phyloP scores from a whole-genome alignment of 2,329 filamentous ascomycete genomes.

The Colletotrichum chrysophilum region DNA sequence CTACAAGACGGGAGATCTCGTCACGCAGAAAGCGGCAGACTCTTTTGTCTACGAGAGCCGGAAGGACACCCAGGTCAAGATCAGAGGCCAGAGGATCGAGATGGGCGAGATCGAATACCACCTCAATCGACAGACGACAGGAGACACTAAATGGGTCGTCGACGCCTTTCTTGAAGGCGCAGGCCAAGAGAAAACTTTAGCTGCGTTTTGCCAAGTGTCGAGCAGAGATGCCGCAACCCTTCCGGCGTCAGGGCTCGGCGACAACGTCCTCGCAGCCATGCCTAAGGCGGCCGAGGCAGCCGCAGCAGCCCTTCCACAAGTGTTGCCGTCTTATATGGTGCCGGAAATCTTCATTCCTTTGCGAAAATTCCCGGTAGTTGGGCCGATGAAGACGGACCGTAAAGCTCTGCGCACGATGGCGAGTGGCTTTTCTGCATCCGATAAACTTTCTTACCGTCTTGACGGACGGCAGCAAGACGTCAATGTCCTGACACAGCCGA shows the following conservation, averaged over 20 bases:
- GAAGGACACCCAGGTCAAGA: neutral
- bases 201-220: neutral
- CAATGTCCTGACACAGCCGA: rapidly evolving
- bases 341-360: neutral
- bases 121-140: neutral
- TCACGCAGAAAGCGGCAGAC: neutral
- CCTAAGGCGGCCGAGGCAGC: neutral
- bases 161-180: neutral
- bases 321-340: neutral
- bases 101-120: neutral
- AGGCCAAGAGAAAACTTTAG: neutral
- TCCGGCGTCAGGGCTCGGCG: neutral
- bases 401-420: neutral
- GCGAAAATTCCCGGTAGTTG: rapidly evolving
- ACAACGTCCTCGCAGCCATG: neutral
- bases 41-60: neutral
- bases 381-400: neutral
- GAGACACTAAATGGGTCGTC: neutral
- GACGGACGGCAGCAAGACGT: neutral
- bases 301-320: neutral
- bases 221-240: neutral
- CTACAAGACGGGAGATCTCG: neutral
- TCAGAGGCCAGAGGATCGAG: neutral
- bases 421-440: neutral
- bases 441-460: neutral